Conservation (phyloP, 1,284 basidiomycete species). For the Moesziomyces parantarcticus region DNA sequence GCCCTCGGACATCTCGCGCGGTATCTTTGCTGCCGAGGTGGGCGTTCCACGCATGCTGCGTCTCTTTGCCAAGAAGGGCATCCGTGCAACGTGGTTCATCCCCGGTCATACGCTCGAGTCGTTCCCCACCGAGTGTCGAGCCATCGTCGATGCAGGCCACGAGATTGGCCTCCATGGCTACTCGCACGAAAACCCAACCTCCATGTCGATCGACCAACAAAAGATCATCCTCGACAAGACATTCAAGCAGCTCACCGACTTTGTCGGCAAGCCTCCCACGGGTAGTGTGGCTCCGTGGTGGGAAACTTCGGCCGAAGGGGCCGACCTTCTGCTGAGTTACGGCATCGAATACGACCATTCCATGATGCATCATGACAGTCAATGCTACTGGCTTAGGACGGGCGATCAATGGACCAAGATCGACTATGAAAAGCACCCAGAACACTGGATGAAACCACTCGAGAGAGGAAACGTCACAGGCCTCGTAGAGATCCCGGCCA, state of each 20-base stretch:
- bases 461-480: constrained; percentile 76
- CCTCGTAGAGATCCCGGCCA: constrained; percentile 78
- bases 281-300: constrained; percentile 81
- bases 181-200: constrained; percentile 69
- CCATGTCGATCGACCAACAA: constrained; percentile 77
- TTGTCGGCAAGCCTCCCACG: constrained; percentile 76
- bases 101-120: constrained; percentile 76
- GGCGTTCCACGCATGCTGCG: constrained; percentile 72
- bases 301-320: constrained; percentile 79
- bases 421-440: constrained; percentile 74
- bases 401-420: constrained; percentile 81
- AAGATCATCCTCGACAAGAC: constrained; percentile 79
- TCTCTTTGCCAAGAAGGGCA: constrained; percentile 75
- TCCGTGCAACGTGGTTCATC: constrained; percentile 74
- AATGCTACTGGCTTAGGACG: constrained; percentile 78
- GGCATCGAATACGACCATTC: constrained; percentile 79
- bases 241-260: constrained; percentile 75
- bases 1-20: constrained; percentile 76
- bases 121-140: constrained; percentile 76
- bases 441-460: constrained; percentile 81
- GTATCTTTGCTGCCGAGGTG: constrained; percentile 78
- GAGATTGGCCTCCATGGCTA: constrained; percentile 71
- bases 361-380: constrained; percentile 71
- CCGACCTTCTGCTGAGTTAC: constrained; percentile 77
- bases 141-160: constrained; percentile 77